These are phyloP conservation scores for Podospora didyma DNA, from an alignment of 495 filamentous ascomycete species.

Conservation along the genomic window DNA sequence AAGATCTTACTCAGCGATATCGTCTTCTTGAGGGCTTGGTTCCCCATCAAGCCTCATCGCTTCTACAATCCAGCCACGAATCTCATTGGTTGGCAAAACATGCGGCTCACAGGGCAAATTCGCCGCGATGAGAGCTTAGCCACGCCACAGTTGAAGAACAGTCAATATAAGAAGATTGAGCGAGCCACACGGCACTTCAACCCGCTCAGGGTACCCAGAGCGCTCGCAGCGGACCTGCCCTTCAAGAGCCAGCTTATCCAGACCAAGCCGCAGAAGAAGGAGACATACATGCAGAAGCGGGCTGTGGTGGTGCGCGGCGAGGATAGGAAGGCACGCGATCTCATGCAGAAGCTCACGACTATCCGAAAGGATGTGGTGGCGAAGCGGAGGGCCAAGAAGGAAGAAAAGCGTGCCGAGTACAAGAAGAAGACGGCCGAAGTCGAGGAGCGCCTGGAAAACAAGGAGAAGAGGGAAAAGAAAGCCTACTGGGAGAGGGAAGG, in stretches of 20 bases:
- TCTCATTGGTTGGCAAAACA: slow-evolving; percentile 79
- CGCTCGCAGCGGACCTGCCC: slow-evolving; percentile 79
- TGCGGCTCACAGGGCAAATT: slow-evolving; percentile 94
- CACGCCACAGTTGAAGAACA: slow-evolving; percentile 75
- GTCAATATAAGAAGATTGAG: slow-evolving; percentile 76
- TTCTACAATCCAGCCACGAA: slow-evolving; percentile 98
- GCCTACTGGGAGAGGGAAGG: slow-evolving; percentile 93
- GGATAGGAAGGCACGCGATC: slow-evolving; percentile 80
- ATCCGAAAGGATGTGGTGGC: slow-evolving; percentile 85
- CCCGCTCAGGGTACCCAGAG: slow-evolving; percentile 80
- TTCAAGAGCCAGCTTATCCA: slow-evolving; percentile 87
- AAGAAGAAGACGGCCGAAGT: slow-evolving; percentile 74
- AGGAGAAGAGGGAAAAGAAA: slow-evolving; percentile 86
- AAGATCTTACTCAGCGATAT: slow-evolving; percentile 96
- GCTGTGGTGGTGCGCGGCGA: slow-evolving; percentile 76
- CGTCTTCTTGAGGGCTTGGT: slow-evolving; percentile 94
- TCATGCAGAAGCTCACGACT: slow-evolving; percentile 92
- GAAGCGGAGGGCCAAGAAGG: slow-evolving; percentile 77
- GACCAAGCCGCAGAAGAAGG: slow-evolving; percentile 71
- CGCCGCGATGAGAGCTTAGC: slow-evolving; percentile 69
- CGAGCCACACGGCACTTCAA: slow-evolving; percentile 86
- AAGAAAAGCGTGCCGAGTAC: slow-evolving; percentile 74
- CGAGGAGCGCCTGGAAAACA: slow-evolving; percentile 72
- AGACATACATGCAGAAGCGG: slow-evolving; percentile 91
- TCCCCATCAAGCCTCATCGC: slow-evolving; percentile 85